These are phyloP conservation scores for Solanum raphanifolium DNA, from an alignment of 257 asterid genomes.

Conservation along the genomic window DNA sequence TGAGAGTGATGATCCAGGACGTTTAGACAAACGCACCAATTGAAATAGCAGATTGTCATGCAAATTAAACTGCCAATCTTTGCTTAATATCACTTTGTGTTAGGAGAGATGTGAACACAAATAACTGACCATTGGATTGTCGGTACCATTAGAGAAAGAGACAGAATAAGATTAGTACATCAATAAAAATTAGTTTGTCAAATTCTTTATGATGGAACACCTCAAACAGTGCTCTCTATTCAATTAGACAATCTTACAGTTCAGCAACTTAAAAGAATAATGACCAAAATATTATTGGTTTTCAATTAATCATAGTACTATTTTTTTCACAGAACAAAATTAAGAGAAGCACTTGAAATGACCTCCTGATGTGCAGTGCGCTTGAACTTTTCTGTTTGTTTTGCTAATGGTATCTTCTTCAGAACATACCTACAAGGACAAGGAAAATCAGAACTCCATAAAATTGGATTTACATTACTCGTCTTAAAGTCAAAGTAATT, in stretches of 20 bases:
- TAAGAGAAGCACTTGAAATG: conserved; percentile 1
- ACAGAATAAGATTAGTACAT: not conserved
- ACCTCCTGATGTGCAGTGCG: conserved; percentile 79
- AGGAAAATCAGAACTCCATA: not conserved
- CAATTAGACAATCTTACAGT: too few relatives aligned
- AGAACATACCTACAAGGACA: conserved; percentile 52
- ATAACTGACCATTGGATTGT: not conserved
- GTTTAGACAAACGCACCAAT: not conserved
- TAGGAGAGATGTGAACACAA: not conserved
- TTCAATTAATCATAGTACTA: not conserved
- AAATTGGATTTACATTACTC: not conserved
- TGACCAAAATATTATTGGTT: not conserved
- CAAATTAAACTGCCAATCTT: not conserved
- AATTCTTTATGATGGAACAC: not conserved
- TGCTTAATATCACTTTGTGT: not conserved
- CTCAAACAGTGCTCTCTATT: not conserved
- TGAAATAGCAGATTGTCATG: not conserved
- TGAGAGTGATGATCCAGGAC: not conserved
- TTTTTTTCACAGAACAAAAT: not conserved
- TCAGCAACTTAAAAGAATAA: not conserved
- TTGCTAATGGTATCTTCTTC: conserved; percentile 67
- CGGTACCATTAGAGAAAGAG: not conserved
- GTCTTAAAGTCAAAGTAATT: not conserved
- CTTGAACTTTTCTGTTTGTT: conserved; percentile 76
- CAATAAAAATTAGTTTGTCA: not conserved